Base-by-base conservation (phyloP, 345 rosid species). In the Viola odorata region DNA sequence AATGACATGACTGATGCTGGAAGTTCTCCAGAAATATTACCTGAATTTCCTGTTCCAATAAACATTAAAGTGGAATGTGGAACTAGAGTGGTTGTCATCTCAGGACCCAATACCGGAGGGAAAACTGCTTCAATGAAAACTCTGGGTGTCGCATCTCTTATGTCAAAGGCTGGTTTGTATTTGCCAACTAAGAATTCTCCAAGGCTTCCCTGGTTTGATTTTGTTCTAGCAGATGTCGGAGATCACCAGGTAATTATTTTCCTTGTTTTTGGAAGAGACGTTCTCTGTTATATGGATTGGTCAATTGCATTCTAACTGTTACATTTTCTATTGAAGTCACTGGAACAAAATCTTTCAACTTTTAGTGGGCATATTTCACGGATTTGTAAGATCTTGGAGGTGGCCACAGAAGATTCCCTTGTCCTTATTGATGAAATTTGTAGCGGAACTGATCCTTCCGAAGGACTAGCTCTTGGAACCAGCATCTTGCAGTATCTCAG, bases 51-150 rank as follows among this genome's bases (percentile, higher is more conserved):
- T 70, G 87, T 87, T 71, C 98, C 96, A 8, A 69, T 92, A 77
- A 88, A 84, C 71, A 85, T 87, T 64, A 92, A 89, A 77, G 83
- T 92, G 66, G 64, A 75, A 58, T 39, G 53, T 65, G 81, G 83
- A 67, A 82, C 80, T 55, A 82, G 85, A 73, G 96, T 92, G 66
- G 90, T 87, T 37, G 74, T 92, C 68, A 84, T 92, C 63, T 85
- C 96, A 9, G 98, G 98, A 55, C 98, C 96, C 58, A 92, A 92
- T 69, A 84, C 96, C 7, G 96, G 98, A 60, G 98, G 98, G 17
- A 92, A 92, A 82, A 92, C 96, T 5, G 98, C 98, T 55, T 83
- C 96, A 16, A 85, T 92, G 85, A 92, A 89, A 85, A 89, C 96
- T 57, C 79, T 89, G 67, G 96, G 96, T 41, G 68, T 89, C 66